Evolutionary conservation across 139 green algal species (phyloP), one percentile per base, ranked within the genome.

Genomic region (Closterium sp.): DNA sequence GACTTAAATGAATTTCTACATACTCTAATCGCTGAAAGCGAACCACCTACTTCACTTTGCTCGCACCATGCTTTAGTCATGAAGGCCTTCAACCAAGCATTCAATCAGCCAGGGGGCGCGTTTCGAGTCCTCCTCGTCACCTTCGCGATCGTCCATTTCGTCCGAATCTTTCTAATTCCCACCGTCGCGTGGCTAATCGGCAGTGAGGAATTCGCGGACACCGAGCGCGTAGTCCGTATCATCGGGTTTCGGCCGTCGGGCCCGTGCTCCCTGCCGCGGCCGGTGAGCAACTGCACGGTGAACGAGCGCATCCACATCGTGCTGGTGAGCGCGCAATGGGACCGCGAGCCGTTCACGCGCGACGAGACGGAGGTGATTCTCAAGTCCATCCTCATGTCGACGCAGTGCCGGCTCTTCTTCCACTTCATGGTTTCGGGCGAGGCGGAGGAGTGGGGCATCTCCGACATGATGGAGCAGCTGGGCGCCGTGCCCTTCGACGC

Each of bases 351-450:
- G 27, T 93, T 93, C 87, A 93, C 87, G 31, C 27, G 31, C 17
- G 87, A 93, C 24, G 91, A 93, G 28, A 93, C 91, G 28, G 91
- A 91, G 84, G 87, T 93, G 13, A 89, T 91, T 27, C 27, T 93
- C 27, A 91, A 91, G 38, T 93, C 91, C 4, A 93, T 93, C n/a
- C 32, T 93, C 9, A 34, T 42, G 34, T 92, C 86, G 30, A 93
- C 91, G 31, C 88, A 86, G 62, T 93, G 91, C 87, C 73, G 45
- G 84, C 34, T 93, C 6, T 93, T 93, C 86, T 93, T 93, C 86
- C 91, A 93, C 42, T 93, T 93, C 42, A 93, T 93, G 91, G 87
- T 93, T 38, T 50, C 89, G 29, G 89, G 89, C 85, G 89, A 92
- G 89, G 86, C 86, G 42, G 89, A 92, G 70, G 89, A 92, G 28